Conservation (phyloP, 2,329 filamentous ascomycete species). For the Cercospora canescens region DNA sequence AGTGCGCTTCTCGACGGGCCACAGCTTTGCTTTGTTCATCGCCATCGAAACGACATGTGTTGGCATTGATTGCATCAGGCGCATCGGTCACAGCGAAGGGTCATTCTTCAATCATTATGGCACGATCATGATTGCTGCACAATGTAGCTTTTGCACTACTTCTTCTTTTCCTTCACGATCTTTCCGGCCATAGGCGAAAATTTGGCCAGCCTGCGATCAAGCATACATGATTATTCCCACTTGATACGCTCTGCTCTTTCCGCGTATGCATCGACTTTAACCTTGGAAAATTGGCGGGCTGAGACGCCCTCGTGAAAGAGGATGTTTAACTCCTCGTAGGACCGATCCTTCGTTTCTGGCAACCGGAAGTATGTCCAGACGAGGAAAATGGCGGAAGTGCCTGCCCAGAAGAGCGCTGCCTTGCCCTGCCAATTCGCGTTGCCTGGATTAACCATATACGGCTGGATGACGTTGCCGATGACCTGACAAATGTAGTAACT, state of each 20-base stretch:
- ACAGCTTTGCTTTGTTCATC: no score
- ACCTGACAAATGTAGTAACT: constrained; percentile 34
- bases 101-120: no score
- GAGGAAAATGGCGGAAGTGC: constrained; percentile 34
- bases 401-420: constrained; percentile 43
- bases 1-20: no score
- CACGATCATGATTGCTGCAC: not conserved
- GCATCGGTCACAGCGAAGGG: no score
- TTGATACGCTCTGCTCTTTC: constrained; percentile 7
- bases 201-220: not conserved
- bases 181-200: not conserved
- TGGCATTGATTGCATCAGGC: no score
- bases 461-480: constrained; percentile 36
- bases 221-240: not conserved
- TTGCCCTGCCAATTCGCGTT: constrained; percentile 38
- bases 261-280: constrained; percentile 25
- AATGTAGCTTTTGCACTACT: no score
- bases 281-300: constrained; percentile 36
- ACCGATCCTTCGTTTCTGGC: constrained; percentile 42
- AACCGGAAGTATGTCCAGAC: constrained; percentile 41
- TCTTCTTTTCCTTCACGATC: not conserved
- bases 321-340: constrained; percentile 44
- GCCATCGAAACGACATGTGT: no score
- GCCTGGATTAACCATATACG: constrained; percentile 40
- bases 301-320: constrained; percentile 40